Base-by-base conservation (phyloP, 371 early-diverging fungal species). In the Mucor mucedo region DNA sequence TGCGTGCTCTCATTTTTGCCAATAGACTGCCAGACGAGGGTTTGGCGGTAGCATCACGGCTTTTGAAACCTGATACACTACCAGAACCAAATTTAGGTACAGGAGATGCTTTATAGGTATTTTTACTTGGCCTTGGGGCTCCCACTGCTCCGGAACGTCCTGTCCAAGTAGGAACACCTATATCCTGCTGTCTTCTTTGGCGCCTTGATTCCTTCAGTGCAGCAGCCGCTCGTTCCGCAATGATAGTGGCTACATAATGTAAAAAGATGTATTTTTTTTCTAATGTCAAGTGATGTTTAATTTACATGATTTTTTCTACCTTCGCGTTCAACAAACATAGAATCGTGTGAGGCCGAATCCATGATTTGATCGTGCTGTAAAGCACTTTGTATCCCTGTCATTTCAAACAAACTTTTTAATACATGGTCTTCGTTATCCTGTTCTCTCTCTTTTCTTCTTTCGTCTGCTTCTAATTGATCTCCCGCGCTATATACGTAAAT, bases 341-440 rank as follows among this genome's bases (percentile, higher is more conserved):
- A 62, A 45, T 93, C 93, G 5, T 86, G 87, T 5, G 76, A 84
- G 3, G 78, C 74, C 11, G 88, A 80, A 47, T 89, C 87, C 74
- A 95, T 83, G 48, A 96, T 92, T 27, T 84, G 87, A 64, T 97
- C 98, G 66, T 97, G 96, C 53, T 92, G 78, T 27, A 96, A 68
- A 0, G 93, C 95, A 52, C 93, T 89, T 62, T 94, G 93, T 16
- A 96, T 86, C 0, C 94, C 94, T 0, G 91, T 87, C 75, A 87
- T 89, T 71, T 91, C 84, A 68, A 95, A 93, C 33, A 96, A 68
- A 27, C 85, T 87, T 9, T 83, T 63, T 14, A 96, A 72, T 4
- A 96, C 87, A 32, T 85, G 77, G 44, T 84, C 79, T 42, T 72
- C 79, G 6, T 62, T 68, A 32, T 62, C 56, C 0, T 71, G 76